Conservation (phyloP, 257 asterid species). For the Petunia secreta region DNA sequence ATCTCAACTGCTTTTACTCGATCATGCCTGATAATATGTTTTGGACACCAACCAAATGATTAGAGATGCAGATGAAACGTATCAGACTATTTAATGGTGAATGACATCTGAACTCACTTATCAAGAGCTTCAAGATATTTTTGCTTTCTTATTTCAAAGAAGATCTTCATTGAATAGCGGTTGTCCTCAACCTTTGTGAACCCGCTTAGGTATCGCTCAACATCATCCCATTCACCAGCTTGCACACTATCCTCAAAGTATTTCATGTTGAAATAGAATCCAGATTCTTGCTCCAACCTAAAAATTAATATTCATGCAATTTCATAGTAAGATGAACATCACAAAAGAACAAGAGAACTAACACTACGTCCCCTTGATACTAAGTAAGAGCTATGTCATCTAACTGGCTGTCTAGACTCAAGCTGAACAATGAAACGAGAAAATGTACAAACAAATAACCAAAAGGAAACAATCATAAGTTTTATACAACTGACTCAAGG, state of each 20-base stretch:
- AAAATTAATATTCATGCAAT: conserved; percentile 22
- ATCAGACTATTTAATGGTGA: not conserved
- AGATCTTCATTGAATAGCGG: conserved; percentile 91
- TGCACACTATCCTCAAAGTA: conserved; percentile 94
- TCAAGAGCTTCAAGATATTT: conserved; percentile 98
- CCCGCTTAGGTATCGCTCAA: conserved; percentile 82
- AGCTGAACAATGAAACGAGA: not conserved
- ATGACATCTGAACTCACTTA: conserved; percentile 47
- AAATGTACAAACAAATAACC: not conserved
- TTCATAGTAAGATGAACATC: not conserved
- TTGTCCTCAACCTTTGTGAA: conserved; percentile 96
- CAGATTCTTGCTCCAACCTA: conserved; percentile 98
- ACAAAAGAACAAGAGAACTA: not conserved
- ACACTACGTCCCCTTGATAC: not conserved
- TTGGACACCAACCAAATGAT: conserved; percentile 22
- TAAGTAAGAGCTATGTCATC: conserved; percentile 4
- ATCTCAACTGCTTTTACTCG: conserved; percentile 90
- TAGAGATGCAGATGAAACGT: conserved; percentile 22
- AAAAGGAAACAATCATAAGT: not conserved
- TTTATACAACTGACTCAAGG: conserved; percentile 17
- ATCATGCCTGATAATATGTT: conserved; percentile 63
- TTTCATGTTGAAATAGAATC: conserved; percentile 93
- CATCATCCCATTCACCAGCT: conserved; percentile 99
- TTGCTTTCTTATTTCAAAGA: conserved; percentile 95
- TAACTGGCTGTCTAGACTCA: not conserved